phyloP scores from a whole-genome alignment of 192 early-diverging fungal genomes.

The Linnemannia hyalina region DNA sequence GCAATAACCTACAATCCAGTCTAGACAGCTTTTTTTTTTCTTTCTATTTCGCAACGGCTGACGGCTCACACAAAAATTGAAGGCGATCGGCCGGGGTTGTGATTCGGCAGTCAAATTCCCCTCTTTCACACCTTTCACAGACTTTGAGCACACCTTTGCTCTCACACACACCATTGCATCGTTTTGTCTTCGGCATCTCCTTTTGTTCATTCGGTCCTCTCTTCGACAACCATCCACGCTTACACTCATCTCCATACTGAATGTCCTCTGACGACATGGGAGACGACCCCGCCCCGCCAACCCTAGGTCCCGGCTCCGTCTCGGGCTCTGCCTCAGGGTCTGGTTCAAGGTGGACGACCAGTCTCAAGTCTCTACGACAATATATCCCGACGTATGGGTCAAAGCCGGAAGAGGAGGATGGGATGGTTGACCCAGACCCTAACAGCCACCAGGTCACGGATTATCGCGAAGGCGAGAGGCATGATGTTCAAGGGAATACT shows the following conservation, averaged over 20 bases:
- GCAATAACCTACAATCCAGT: not conserved
- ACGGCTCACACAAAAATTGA: not conserved
- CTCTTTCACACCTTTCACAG: not conserved
- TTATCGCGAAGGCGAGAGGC: constrained; percentile 36
- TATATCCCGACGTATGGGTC: constrained; percentile 15
- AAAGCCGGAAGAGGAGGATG: not conserved
- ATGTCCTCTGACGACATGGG: constrained; percentile 18
- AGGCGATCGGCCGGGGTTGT: not conserved
- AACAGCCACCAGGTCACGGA: constrained; percentile 42
- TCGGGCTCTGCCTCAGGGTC: constrained; percentile 1
- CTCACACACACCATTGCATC: not conserved
- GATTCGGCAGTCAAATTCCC: not conserved
- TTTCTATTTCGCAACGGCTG: no score
- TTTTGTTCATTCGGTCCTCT: not conserved
- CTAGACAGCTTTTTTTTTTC: not conserved
- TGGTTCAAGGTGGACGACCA: constrained; percentile 11
- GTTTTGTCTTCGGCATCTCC: not conserved
- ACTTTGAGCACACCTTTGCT: not conserved
- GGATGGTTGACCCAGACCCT: constrained; percentile 22
- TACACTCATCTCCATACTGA: not conserved
- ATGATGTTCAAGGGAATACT: constrained; percentile 27
- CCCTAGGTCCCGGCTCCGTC: not conserved
- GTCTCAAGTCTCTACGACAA: constrained; percentile 22
- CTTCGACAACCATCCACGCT: not conserved
- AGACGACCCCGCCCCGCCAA: not conserved